A percentile compares a stretch with the other conserved stretches of the same genome.
phyloP scores from a whole-genome alignment of 768 basidiomycete species.

The Cystobasidium tubakii region DNA sequence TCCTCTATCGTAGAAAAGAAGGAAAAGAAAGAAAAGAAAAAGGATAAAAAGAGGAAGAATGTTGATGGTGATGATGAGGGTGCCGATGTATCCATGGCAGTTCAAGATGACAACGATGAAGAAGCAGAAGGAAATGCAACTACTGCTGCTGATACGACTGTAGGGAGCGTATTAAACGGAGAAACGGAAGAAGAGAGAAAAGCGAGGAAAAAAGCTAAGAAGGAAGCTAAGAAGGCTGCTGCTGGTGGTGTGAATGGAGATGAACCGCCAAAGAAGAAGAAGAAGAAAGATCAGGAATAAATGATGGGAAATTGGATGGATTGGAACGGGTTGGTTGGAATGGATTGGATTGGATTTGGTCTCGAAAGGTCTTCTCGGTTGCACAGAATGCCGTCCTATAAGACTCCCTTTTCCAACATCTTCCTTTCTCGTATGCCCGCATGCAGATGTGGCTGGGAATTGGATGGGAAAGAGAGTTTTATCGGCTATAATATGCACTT shows the following conservation, averaged over 20 bases:
- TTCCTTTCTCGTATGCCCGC: no score
- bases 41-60: slow-evolving; percentile 80
- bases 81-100: not conserved
- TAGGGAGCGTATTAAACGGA: slow-evolving; percentile 1
- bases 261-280: slow-evolving; percentile 56
- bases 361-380: no score
- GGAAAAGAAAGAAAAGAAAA: slow-evolving; percentile 54
- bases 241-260: slow-evolving; percentile 54
- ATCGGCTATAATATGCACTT: not conserved
- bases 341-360: no score
- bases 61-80: slow-evolving; percentile 44
- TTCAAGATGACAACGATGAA: not conserved
- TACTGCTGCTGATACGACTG: slow-evolving; percentile 11
- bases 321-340: no score
- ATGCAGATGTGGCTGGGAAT: no score
- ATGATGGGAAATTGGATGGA: no score
- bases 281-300: slow-evolving; percentile 47
- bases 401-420: no score
- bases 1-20: slow-evolving; percentile 46
- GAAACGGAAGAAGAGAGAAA: slow-evolving; percentile 45
- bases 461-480: not conserved
- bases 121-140: slow-evolving; percentile 25
- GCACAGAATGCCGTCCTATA: no score
- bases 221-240: slow-evolving; percentile 52
- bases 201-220: slow-evolving; percentile 50